These are phyloP conservation scores for Xylariomycetidae sp. DNA, from an alignment of 2,329 filamentous ascomycete genomes.

Conservation along the genomic window DNA sequence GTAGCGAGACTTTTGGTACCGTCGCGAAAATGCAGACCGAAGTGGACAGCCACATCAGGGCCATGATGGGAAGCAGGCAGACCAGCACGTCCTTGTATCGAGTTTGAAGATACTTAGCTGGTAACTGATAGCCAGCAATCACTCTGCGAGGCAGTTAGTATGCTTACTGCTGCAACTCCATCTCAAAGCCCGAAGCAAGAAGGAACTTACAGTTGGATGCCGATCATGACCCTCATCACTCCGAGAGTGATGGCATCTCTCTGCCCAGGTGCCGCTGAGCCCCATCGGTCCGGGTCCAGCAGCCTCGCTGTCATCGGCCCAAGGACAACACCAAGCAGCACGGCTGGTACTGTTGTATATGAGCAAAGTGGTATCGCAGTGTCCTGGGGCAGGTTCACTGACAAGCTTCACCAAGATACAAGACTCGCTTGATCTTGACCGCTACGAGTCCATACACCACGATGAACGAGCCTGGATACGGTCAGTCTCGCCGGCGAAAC, in stretches of 20 bases:
- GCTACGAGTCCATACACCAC: conserved; percentile 44
- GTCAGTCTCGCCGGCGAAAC: conserved; percentile 16
- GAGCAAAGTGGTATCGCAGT: background rate
- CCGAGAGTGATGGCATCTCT: conserved; percentile 38
- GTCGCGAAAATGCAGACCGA: conserved; percentile 49
- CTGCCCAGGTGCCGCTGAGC: conserved; percentile 26
- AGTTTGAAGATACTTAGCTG: conserved; percentile 44
- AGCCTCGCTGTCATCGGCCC: conserved; percentile 50
- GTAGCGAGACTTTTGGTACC: conserved; percentile 47
- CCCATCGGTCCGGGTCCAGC: conserved; percentile 38
- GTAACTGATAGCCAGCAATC: conserved; percentile 57
- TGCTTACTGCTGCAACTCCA: too few species aligned
- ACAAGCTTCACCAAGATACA: conserved; percentile 51
- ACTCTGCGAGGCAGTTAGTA: conserved; percentile 22
- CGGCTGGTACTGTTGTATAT: conserved; percentile 41
- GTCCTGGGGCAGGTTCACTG: conserved; percentile 16
- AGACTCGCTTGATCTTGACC: conserved; percentile 45
- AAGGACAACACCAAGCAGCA: conserved; percentile 46
- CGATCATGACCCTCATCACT: conserved; percentile 53
- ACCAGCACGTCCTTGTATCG: conserved; percentile 49
- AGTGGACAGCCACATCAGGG: conserved; percentile 55
- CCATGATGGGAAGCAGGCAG: conserved; percentile 54
- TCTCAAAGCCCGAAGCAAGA: background rate
- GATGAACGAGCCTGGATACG: conserved; percentile 36
- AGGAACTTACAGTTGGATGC: conserved; percentile 44